Conservation (phyloP, 805 yeast genomes). For the Sugiyamaella qingdaonensis region DNA sequence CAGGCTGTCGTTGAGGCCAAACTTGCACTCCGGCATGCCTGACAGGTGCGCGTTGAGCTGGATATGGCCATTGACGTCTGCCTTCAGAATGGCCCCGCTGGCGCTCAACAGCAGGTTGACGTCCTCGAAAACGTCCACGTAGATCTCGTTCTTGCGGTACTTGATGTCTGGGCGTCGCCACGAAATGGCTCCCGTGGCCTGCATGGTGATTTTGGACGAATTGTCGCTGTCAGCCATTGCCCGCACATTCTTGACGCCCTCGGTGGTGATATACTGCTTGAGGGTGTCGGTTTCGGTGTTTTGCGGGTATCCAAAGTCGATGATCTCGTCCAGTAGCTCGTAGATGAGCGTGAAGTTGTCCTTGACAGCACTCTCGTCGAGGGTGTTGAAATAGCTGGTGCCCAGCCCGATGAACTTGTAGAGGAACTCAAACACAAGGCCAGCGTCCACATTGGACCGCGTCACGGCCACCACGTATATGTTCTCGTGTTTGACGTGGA, state of each 20-base stretch:
- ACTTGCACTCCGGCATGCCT: constrained; percentile 80
- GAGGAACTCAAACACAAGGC: constrained; percentile 72
- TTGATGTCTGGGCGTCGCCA: constrained; percentile 72
- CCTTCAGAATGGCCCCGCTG: constrained; percentile 52
- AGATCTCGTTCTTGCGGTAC: constrained; percentile 78
- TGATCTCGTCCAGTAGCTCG: constrained; percentile 70
- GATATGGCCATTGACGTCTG: constrained; percentile 74
- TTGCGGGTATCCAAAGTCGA: constrained; percentile 77
- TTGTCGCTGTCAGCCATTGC: constrained; percentile 11
- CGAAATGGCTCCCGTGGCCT: constrained; percentile 44
- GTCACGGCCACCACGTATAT: constrained; percentile 88
- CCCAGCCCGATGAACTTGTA: constrained; percentile 57
- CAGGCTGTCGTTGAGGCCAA: constrained; percentile 64
- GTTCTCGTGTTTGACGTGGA: constrained; percentile 59
- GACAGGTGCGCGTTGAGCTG: constrained; percentile 65
- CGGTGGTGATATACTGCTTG: constrained; percentile 36
- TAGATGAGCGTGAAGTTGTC: constrained; percentile 66
- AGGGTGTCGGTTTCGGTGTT: constrained; percentile 50
- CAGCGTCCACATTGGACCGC: constrained; percentile 81
- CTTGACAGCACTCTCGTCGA: constrained; percentile 50
- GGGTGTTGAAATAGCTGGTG: constrained; percentile 38
- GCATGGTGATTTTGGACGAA: constrained; percentile 31
- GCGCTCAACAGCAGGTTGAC: constrained; percentile 65
- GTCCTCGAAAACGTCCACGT: constrained; percentile 69
- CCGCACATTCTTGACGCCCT: constrained; percentile 21